Conservation (phyloP, 345 rosid genomes). For the Pseudoturritis turrita region DNA sequence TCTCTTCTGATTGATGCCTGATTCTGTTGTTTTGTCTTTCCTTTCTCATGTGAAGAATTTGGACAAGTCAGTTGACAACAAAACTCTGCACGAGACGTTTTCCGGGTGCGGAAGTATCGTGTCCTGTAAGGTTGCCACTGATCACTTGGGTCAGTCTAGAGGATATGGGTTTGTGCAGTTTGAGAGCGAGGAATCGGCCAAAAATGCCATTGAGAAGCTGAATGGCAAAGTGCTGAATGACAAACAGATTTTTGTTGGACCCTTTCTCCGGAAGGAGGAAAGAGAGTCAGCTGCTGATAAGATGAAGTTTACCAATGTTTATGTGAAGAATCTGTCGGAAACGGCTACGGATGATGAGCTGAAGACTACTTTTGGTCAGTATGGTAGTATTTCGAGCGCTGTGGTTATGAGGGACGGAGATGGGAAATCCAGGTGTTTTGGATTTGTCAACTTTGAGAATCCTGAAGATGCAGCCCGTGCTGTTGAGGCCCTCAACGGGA, state of each 20-base stretch:
- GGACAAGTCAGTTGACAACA: conserved; percentile 81
- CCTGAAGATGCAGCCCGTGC: conserved; percentile 84
- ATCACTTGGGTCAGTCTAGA: conserved; percentile 62
- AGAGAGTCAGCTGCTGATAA: conserved; percentile 52
- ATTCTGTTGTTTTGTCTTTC: neutral
- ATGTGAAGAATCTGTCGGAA: conserved; percentile 72
- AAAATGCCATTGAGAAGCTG: conserved; percentile 64
- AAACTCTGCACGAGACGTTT: conserved; percentile 65
- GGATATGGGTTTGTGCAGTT: conserved; percentile 87
- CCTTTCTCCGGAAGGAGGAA: conserved; percentile 72
- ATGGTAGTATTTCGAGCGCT: conserved; percentile 60
- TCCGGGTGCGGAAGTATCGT: conserved; percentile 58
- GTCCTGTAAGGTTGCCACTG: conserved; percentile 81
- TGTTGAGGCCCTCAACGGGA: conserved; percentile 82
- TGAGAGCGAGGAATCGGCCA: conserved; percentile 64
- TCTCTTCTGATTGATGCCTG: neutral
- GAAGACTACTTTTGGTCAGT: conserved; percentile 56
- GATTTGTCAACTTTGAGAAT: conserved; percentile 91
- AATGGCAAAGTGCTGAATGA: conserved; percentile 69
- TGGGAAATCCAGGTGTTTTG: conserved; percentile 87
- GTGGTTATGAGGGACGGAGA: conserved; percentile 73
- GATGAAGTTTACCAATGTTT: conserved; percentile 63
- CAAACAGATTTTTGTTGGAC: conserved; percentile 77
- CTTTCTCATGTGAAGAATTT: conserved; percentile 42
- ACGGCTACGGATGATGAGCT: conserved; percentile 53